Percentiles rank a stretch among this genome's conserved stretches.
Conservation (phyloP, 2,329 filamentous ascomycete genomes). For the Penicillium palitans region DNA sequence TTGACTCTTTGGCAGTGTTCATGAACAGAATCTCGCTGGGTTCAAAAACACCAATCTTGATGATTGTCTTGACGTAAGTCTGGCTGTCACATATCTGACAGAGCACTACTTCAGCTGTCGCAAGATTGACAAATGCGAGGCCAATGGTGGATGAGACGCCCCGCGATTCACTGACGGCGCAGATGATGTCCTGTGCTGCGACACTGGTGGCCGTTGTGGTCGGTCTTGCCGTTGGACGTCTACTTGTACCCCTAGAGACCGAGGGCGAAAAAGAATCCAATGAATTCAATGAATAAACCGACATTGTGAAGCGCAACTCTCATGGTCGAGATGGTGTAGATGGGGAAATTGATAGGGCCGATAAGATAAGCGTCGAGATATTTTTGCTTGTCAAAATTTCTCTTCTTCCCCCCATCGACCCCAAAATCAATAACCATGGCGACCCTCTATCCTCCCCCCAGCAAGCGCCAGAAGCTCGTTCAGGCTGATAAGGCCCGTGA, state of each 20-base stretch:
- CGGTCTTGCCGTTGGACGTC: conserved; percentile 51
- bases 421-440: conserved; percentile 59
- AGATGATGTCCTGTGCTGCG: conserved; percentile 72
- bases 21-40: conserved; percentile 80
- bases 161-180: conserved; percentile 84
- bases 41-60: conserved; percentile 79
- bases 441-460: conserved; percentile 78
- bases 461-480: conserved; percentile 81
- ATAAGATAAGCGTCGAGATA: conserved; percentile 24
- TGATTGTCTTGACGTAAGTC: conserved; percentile 82
- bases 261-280: conserved; percentile 24
- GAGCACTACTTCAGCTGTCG: conserved; percentile 78
- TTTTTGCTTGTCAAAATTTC: conserved; percentile 18
- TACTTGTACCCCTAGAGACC: conserved; percentile 40
- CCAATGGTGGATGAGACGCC: conserved; percentile 82
- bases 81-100: conserved; percentile 93
- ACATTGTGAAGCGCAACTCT: conserved; percentile 12
- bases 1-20: conserved; percentile 71
- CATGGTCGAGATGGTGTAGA: neutral
- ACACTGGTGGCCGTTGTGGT: conserved; percentile 59
- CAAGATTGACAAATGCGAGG: conserved; percentile 81
- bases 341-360: conserved; percentile 14
- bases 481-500: conserved; percentile 67
- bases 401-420: conserved; percentile 14
- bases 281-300: conserved; percentile 12